A percentile compares a stretch with the other conserved stretches of the same genome.
Conservation (phyloP, 148 eudicot genomes). For the Polygonum aviculare region DNA sequence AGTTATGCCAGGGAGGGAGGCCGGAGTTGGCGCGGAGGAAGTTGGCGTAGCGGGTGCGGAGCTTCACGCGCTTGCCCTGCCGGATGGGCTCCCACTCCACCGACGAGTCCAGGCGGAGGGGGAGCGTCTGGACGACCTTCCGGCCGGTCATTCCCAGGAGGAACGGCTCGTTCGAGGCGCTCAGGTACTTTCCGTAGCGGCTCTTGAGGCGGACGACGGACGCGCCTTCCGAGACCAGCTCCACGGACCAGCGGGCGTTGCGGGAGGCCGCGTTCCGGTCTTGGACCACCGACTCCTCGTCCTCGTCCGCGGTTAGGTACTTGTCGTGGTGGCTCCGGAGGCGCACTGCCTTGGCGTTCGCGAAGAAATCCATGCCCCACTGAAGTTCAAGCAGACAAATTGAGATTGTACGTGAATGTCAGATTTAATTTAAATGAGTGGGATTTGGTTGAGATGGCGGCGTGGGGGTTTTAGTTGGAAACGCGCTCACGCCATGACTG, state of each 20-base stretch:
- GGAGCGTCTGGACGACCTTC: conserved; percentile 39
- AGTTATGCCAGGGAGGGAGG: conserved; percentile 65
- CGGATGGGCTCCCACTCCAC: conserved; percentile 54
- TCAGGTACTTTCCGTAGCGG: conserved; percentile 48
- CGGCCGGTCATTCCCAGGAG: conserved; percentile 49
- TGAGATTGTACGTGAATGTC: neutral
- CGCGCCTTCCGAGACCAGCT: conserved; percentile 14
- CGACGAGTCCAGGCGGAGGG: conserved; percentile 27
- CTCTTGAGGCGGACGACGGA: conserved; percentile 26
- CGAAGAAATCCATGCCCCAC: conserved; percentile 64
- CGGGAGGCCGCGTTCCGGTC: conserved; percentile 35
- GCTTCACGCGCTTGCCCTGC: conserved; percentile 33
- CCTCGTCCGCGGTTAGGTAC: conserved; percentile 35
- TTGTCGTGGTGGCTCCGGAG: conserved; percentile 29
- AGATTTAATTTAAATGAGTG: neutral
- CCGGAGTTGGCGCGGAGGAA: conserved; percentile 67
- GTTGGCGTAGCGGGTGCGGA: conserved; percentile 41
- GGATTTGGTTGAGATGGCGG: neutral
- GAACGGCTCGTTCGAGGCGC: conserved; percentile 43
- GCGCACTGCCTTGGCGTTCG: conserved; percentile 55
- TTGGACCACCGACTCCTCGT: conserved; percentile 46
- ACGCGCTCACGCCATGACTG: neutral
- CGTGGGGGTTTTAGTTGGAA: neutral
- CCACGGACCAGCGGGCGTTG: conserved; percentile 40
- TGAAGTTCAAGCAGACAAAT: conserved; percentile 3